Base-by-base conservation (phyloP, 495 filamentous ascomycete species). In the Xanthoparmelia taractica region DNA sequence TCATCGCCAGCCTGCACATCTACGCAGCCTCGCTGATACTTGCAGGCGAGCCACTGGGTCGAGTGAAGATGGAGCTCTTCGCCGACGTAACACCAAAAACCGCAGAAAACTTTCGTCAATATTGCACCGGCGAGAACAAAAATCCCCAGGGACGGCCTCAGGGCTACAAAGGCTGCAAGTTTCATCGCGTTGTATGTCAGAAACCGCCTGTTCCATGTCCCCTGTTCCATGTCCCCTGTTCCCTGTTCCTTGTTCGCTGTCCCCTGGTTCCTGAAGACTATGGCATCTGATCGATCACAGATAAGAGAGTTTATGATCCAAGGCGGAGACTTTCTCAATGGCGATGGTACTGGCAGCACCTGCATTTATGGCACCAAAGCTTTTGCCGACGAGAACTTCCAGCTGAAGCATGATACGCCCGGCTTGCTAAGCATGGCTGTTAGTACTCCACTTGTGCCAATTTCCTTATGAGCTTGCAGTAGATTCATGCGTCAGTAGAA, bases 301-400 rank as follows among this genome's bases (percentile, higher is more conserved):
- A 96, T 97, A 77, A 91, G 89, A 76, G 88, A 92, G 67, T 97
- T 97, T 75, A 97, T 98, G 92, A 82, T 89, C 67, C 95, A 97
- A 77, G 95, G 95, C 40, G 94, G 95, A 58, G 95, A 98, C 74
- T 97, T 98, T 76, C 73, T 97, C 62, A 89, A 96, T 71, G 92
- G 93, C 47, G 88, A 97, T 73, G 95, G 95, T 17, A 96, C 88
- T 3, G 94, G 94, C 5, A 89, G 84, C 43, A 84, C 85, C n/a
- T 87, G 82, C 59, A 96, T 96, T 71, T 96, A 95, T 75, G 89
- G 90, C 55, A 86, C 82, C 18, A 84, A 87, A 64, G 79, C 81
- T n/a, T 97, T 97, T 68, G 80, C 84, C 7, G 95, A 98, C 71
- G 94, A 98, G 77, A 94, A 93, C 66, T 97, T 97, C 72, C 76